A percentile compares a stretch with the other conserved stretches of the same genome.
phyloP scores from a whole-genome alignment of 768 basidiomycete species.

The Calocybe cyanea region DNA sequence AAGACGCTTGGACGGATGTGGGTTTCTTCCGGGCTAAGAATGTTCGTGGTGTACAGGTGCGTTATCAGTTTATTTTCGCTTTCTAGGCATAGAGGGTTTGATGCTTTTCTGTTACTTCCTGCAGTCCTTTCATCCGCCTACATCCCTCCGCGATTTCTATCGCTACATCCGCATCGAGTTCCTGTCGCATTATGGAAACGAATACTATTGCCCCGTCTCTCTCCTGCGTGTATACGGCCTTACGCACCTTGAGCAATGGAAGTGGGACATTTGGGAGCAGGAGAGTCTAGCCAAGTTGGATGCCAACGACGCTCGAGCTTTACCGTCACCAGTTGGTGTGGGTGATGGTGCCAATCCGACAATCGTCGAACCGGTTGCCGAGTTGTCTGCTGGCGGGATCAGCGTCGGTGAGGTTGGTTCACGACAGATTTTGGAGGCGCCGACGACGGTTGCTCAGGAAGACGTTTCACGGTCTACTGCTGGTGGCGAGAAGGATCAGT shows the following conservation, averaged over 20 bases:
- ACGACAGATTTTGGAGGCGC: neutral
- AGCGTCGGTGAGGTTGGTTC: neutral
- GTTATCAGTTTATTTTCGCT: constrained; percentile 21
- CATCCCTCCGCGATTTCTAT: constrained; percentile 78
- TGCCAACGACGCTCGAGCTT: constrained; percentile 22
- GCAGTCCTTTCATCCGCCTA: constrained; percentile 76
- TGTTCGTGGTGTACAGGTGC: constrained; percentile 83
- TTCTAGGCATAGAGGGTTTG: neutral
- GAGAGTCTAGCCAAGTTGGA: constrained; percentile 53
- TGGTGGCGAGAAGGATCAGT: neutral
- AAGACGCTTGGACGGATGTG: constrained; percentile 65
- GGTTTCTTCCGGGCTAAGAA: constrained; percentile 88
- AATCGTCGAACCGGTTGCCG: neutral
- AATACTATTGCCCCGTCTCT: constrained; percentile 95
- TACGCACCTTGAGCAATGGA: constrained; percentile 95
- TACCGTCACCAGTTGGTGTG: neutral
- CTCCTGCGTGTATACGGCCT: constrained; percentile 92
- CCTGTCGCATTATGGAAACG: constrained; percentile 86
- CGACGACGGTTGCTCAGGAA: too few relatives aligned
- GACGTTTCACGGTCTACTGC: neutral
- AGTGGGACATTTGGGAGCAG: constrained; percentile 81
- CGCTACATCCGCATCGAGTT: constrained; percentile 94
- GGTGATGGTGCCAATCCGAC: neutral
- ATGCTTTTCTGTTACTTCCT: neutral
- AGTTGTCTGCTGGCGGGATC: neutral